These are phyloP conservation scores for Hericium alpestre DNA, from an alignment of 768 basidiomycete species.

Conservation along the genomic window DNA sequence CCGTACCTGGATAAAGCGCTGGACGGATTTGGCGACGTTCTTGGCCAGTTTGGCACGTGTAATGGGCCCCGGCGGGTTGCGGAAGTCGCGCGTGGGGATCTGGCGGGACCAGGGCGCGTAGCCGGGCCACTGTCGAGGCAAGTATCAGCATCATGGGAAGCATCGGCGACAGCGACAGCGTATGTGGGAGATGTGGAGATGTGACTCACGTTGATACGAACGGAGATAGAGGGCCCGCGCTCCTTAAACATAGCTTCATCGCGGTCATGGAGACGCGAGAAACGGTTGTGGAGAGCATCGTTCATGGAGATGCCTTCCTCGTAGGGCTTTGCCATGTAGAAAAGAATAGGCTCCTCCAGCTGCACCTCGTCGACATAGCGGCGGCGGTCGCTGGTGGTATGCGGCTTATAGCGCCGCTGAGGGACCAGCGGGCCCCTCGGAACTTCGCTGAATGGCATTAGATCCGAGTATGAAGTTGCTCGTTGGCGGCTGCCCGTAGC, in stretches of 20 bases:
- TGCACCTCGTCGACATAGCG: constrained; percentile 67
- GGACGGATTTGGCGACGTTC: constrained; percentile 68
- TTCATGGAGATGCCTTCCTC: constrained; percentile 53
- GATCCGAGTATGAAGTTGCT: too few relatives aligned
- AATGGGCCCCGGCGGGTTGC: constrained; percentile 67
- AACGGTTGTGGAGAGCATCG: constrained; percentile 54
- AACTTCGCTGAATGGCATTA: too few relatives aligned
- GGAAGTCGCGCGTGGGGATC: constrained; percentile 75
- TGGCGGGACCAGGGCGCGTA: constrained; percentile 71
- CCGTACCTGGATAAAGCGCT: constrained; percentile 54
- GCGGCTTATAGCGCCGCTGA: constrained; percentile 63
- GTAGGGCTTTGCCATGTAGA: constrained; percentile 39
- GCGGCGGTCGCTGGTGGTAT: constrained; percentile 65
- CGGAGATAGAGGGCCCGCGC: constrained; percentile 72
- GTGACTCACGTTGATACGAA: constrained; percentile 55
- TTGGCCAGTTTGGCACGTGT: constrained; percentile 69
- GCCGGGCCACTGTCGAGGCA: constrained; percentile 56
- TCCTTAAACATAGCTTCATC: constrained; percentile 61
- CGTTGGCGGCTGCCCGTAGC: too few relatives aligned
- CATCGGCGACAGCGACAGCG: constrained; percentile 6
- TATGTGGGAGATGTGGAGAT: neutral
- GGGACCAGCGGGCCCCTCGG: constrained; percentile 40
- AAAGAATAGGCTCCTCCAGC: constrained; percentile 55
- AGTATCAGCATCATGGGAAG: constrained; percentile 4
- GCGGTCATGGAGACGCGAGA: constrained; percentile 42